phyloP scores from a whole-genome alignment of 768 basidiomycete genomes.

The Boletus rex-veris region DNA sequence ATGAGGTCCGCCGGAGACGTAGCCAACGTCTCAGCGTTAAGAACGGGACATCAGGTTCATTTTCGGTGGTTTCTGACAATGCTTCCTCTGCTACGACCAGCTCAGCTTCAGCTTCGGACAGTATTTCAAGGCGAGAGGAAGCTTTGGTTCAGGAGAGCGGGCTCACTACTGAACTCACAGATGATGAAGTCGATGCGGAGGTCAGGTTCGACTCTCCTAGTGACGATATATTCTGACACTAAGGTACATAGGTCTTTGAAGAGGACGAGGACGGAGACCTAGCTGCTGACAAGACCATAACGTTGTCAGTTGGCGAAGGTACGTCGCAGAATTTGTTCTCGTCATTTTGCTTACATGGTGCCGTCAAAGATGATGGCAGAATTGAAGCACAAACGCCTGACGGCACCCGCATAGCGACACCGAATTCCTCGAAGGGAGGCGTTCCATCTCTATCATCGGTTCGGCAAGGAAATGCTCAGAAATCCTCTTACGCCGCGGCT shows the following conservation, averaged over 20 bases:
- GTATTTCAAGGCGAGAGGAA: slow-evolving; percentile 38
- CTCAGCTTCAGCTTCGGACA: slow-evolving; percentile 28
- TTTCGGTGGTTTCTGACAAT: slow-evolving; percentile 10
- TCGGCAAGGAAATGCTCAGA: slow-evolving; percentile 33
- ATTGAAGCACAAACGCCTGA: slow-evolving; percentile 96
- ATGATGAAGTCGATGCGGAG: slow-evolving; percentile 84
- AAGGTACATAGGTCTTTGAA: slow-evolving; percentile 61
- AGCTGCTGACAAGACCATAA: slow-evolving; percentile 80
- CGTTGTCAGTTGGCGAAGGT: slow-evolving; percentile 80
- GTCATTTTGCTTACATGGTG: slow-evolving; percentile 6
- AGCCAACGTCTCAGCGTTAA: slow-evolving; percentile 83
- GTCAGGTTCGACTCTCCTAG: slow-evolving; percentile 22
- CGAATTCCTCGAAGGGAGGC: slow-evolving; percentile 55
- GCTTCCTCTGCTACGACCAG: slow-evolving; percentile 22
- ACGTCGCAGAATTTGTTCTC: slow-evolving; percentile 10
- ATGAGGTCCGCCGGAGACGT: slow-evolving; percentile 59
- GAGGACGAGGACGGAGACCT: slow-evolving; percentile 79
- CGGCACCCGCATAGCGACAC: slow-evolving; percentile 91
- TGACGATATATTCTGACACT: slow-evolving; percentile 10
- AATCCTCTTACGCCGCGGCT: slow-evolving; percentile 88
- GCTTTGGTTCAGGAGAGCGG: slow-evolving; percentile 59
- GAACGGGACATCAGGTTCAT: slow-evolving; percentile 33
- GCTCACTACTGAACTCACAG: slow-evolving; percentile 71
- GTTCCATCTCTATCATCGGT: slow-evolving; percentile 32
- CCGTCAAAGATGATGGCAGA: slow-evolving; percentile 73